Evolutionary conservation across 2,329 filamentous ascomycete genomes (phyloP).

Genomic region (Calonectria montana): DNA sequence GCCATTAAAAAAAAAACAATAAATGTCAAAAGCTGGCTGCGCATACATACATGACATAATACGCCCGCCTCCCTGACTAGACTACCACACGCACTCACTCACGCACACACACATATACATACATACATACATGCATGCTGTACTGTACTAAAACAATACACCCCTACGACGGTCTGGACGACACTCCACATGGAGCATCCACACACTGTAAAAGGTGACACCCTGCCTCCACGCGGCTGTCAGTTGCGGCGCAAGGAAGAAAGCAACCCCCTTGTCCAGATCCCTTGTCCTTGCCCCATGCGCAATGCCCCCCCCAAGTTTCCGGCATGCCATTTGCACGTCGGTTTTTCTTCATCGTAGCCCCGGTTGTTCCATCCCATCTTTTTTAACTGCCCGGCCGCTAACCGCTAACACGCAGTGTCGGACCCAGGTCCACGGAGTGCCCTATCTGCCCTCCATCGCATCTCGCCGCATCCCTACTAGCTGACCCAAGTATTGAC

Average conservation of each 20-base stretch:
- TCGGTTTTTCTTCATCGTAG: conserved; percentile 11
- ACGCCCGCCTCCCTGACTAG: background rate
- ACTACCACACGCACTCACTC: conserved; percentile 1
- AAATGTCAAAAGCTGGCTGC: conserved; percentile 3
- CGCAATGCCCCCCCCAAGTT: conserved; percentile 39
- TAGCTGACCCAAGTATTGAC: background rate
- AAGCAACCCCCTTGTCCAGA: conserved; percentile 14
- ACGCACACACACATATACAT: conserved; percentile 6
- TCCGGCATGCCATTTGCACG: conserved; percentile 19
- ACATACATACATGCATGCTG: background rate
- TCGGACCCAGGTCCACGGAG: conserved; percentile 7
- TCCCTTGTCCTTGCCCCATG: conserved; percentile 43
- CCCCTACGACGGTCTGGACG: background rate
- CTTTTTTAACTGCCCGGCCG: conserved; percentile 12
- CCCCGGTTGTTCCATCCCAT: conserved; percentile 10
- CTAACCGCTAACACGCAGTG: background rate
- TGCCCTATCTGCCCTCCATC: conserved; percentile 9
- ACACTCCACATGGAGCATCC: conserved; percentile 23
- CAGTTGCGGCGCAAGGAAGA: conserved; percentile 37
- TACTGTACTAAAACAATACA: conserved; percentile 8
- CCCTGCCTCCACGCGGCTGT: conserved; percentile 26
- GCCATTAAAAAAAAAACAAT: background rate
- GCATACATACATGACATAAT: conserved; percentile 8
- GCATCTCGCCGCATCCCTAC: conserved; percentile 18
- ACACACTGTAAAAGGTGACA: conserved; percentile 19